Conservation (phyloP, 2,329 filamentous ascomycete species). For the Chrysoporthe austroafricana region DNA sequence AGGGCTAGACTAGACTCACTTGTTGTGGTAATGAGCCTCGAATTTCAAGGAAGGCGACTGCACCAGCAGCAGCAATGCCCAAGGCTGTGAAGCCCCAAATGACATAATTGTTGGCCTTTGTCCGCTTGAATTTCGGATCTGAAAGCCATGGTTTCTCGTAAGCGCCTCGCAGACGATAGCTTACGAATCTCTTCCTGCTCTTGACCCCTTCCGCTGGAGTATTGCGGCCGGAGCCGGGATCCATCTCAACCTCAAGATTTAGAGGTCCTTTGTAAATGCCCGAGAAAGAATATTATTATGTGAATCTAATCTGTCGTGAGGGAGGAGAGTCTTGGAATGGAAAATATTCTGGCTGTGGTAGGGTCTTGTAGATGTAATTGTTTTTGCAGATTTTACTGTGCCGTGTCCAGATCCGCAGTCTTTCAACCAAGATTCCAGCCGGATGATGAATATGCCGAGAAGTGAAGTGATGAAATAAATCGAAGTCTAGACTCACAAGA, state of each 20-base stretch:
- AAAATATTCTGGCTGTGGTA: not conserved
- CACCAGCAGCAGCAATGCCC: slow-evolving; percentile 40
- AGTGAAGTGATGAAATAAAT: not conserved
- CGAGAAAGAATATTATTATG: not conserved
- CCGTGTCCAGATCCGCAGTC: not conserved
- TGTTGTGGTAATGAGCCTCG: slow-evolving; percentile 33
- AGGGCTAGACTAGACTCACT: slow-evolving; percentile 16
- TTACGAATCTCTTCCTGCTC: slow-evolving; percentile 37
- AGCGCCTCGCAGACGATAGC: slow-evolving; percentile 39
- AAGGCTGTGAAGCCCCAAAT: slow-evolving; percentile 38
- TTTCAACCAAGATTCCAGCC: not conserved
- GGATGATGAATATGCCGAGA: not conserved
- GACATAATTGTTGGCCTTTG: slow-evolving; percentile 42
- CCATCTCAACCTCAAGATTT: not conserved
- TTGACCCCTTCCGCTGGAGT: slow-evolving; percentile 22
- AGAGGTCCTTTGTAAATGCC: too few species aligned
- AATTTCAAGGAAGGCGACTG: slow-evolving; percentile 39
- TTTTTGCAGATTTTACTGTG: not conserved
- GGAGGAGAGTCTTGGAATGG: not conserved
- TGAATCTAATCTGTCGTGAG: not conserved
- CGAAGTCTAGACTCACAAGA: not conserved
- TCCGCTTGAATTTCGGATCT: slow-evolving; percentile 39
- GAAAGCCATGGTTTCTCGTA: slow-evolving; percentile 46
- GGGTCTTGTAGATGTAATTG: not conserved
- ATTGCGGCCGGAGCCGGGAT: slow-evolving; percentile 16